These are phyloP conservation scores for Meyerozyma elateridarum DNA, from an alignment of 1,139 yeast genomes.

Conservation along the genomic window DNA sequence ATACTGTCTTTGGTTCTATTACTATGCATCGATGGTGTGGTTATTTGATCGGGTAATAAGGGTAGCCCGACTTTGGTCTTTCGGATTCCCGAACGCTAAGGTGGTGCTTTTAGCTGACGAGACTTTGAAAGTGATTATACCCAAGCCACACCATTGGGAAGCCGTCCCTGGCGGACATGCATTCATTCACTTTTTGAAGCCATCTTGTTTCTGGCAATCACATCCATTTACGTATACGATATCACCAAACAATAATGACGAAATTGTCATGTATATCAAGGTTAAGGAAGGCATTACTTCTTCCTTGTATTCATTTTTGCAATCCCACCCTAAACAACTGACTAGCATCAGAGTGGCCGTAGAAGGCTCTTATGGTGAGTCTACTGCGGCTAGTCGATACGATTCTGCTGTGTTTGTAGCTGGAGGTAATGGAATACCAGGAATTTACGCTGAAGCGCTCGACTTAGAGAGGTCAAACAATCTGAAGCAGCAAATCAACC, in stretches of 20 bases:
- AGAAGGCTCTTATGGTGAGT: constrained; percentile 38
- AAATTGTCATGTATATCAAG: constrained; percentile 26
- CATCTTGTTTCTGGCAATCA: constrained; percentile 50
- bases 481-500: constrained; percentile 15
- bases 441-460: constrained; percentile 29
- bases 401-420: constrained; percentile 30
- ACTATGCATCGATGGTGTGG: constrained; percentile 24
- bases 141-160: constrained; percentile 27
- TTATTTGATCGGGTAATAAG: constrained; percentile 24
- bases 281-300: constrained; percentile 33
- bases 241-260: constrained; percentile 23
- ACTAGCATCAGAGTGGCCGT: constrained; percentile 24
- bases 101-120: constrained; percentile 21
- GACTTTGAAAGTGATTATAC: constrained; percentile 25
- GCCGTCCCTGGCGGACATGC: constrained; percentile 35
- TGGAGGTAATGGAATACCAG: constrained; percentile 39
- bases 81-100: constrained; percentile 25
- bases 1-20: constrained; percentile 15
- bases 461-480: constrained; percentile 26
- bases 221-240: constrained; percentile 44
- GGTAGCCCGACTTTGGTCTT: constrained; percentile 16
- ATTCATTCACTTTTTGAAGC: constrained; percentile 27
- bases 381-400: constrained; percentile 29
- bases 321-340: constrained; percentile 10
- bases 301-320: neutral